Evolutionary conservation across 371 early-diverging fungal species (phyloP).

Genomic region (Rhizopus sp.): DNA sequence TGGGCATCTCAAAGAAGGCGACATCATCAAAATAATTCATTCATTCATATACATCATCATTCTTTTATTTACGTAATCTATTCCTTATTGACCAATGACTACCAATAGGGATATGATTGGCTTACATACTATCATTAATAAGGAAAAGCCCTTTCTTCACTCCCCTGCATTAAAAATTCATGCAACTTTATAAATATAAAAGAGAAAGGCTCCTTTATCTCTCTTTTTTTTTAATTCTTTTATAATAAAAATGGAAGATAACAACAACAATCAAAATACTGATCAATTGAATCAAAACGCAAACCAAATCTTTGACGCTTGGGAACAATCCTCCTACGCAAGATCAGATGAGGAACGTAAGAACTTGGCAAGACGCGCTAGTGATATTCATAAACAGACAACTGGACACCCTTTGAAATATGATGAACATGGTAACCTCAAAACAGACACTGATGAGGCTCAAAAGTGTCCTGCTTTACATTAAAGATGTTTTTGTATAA

Average conservation of each 20-base stretch:
- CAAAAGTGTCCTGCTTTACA: conserved; percentile 29
- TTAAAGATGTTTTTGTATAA: conserved; percentile 7
- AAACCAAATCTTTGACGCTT: neutral
- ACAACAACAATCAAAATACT: neutral
- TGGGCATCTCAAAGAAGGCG: conserved; percentile 26
- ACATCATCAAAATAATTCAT: conserved; percentile 5
- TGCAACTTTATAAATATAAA: neutral
- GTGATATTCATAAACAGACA: conserved; percentile 21
- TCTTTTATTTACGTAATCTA: no score
- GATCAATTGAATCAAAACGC: neutral
- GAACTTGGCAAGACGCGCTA: conserved; percentile 25
- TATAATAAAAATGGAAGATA: neutral
- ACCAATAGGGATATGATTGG: neutral
- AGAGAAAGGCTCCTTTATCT: no score
- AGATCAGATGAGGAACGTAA: conserved; percentile 20
- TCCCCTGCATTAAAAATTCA: neutral
- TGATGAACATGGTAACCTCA: conserved; percentile 30
- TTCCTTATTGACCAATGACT: no score
- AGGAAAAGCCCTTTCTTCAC: neutral
- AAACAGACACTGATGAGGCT: conserved; percentile 23
- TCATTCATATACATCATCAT: neutral
- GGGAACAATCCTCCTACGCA: neutral
- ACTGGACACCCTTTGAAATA: conserved; percentile 35
- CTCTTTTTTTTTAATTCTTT: no score
- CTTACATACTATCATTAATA: neutral